Evolutionary conservation across 768 basidiomycete genomes (phyloP), one percentile per base, ranked within the genome.

Genomic region (Lactarius pseudohatsudake): DNA sequence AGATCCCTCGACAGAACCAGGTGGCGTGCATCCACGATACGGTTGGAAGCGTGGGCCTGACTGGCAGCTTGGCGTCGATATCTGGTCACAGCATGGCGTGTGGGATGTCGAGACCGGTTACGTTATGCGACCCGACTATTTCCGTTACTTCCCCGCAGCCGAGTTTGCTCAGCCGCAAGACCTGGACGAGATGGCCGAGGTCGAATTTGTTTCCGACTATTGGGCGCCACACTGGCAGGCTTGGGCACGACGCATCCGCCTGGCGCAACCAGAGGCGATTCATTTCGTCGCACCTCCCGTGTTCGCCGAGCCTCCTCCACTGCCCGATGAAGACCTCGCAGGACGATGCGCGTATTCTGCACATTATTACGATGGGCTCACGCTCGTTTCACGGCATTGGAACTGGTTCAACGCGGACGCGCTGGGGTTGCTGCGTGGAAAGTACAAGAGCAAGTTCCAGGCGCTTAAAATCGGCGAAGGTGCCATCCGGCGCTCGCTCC

Each of bases 331-430:
- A 28, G 81, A 83, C 10, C 76, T 87, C 16, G 76, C 86, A 20
- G 81, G 84, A 16, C 88, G 95, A 2, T 86, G 89, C 2, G 87
- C 83, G 38, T 89, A 92, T 70, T 88, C 90, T 4, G 82, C 88
- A 0, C 96, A 98, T 75, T 98, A 94, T 75, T 98, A 98, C 73
- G 96, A 98, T 71, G 96, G 96, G 1, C 79, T 98, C 47, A 98
- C 96, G 0, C 84, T 98, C 50, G 81, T 98, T n/a, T 91, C 92
- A 40, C 82, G 92, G 41, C 92, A 95, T 72, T 95, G 92, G 93
- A 90, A 94, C 74, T 89, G 89, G 88, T 91, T 94, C 82, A 98
- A 98, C 72, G 94, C 94, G 2, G 95, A 98, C 76, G 94, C 96
- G 1, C 78, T 99, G 0, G 97, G 96, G 1, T 74, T 98, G n/a